Conservation (phyloP, 805 yeast species). For the Wickerhamiella dianesei region DNA sequence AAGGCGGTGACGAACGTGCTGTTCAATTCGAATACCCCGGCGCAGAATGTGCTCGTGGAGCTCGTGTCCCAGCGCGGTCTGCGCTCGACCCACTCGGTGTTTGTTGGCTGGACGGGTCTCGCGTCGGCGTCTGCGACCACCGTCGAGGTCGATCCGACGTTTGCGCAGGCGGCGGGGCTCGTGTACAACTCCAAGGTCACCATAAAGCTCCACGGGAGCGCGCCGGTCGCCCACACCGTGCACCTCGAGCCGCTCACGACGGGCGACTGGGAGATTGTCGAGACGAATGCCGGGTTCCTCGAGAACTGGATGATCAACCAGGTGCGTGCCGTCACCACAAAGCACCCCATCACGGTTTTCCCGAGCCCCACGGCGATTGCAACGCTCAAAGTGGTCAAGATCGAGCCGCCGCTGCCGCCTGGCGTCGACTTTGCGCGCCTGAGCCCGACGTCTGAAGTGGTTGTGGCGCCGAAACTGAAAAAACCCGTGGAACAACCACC, state of each 20-base stretch:
- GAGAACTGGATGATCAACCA: slow-evolving; percentile 68
- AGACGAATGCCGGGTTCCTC: slow-evolving; percentile 60
- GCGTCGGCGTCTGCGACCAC: slow-evolving; percentile 22
- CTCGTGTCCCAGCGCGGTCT: slow-evolving; percentile 25
- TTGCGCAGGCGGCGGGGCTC: slow-evolving; percentile 41
- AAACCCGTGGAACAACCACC: background rate
- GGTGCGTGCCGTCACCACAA: slow-evolving; percentile 54
- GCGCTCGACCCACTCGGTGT: slow-evolving; percentile 21
- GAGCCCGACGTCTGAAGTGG: slow-evolving; percentile 51
- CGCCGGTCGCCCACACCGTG: slow-evolving; percentile 44
- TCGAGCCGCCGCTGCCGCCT: slow-evolving; percentile 29
- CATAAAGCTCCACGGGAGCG: slow-evolving; percentile 35
- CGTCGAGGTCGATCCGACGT: slow-evolving; percentile 54
- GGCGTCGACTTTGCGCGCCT: slow-evolving; percentile 34
- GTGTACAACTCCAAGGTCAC: slow-evolving; percentile 31
- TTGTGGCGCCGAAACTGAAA: slow-evolving; percentile 53
- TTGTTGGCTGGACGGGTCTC: slow-evolving; percentile 60
- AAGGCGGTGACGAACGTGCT: slow-evolving; percentile 33
- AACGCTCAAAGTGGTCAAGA: slow-evolving; percentile 37
- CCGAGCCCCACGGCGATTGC: slow-evolving; percentile 53
- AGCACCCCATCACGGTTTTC: slow-evolving; percentile 52
- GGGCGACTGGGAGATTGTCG: slow-evolving; percentile 85
- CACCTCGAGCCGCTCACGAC: slow-evolving; percentile 64
- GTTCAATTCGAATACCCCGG: slow-evolving; percentile 37
- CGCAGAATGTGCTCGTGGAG: slow-evolving; percentile 47